phyloP scores from a whole-genome alignment of 2,329 filamentous ascomycete species.

The Paraphaeosphaeria sporulosa region DNA sequence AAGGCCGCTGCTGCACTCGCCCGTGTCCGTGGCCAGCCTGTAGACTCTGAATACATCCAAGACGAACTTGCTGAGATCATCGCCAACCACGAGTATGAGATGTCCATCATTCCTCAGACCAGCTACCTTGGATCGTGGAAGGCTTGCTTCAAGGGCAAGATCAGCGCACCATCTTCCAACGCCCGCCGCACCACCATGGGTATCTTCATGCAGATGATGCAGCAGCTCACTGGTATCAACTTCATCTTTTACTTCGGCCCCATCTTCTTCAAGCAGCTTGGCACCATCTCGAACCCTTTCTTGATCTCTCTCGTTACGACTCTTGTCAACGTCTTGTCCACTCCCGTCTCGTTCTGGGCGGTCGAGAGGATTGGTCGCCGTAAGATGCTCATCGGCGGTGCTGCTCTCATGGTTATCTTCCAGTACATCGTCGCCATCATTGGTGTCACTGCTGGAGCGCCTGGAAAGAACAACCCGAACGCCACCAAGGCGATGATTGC shows the following conservation, averaged over 20 bases:
- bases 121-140: constrained; percentile 65
- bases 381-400: constrained; percentile 78
- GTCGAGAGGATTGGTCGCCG: constrained; percentile 86
- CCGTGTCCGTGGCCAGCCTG: constrained; percentile 76
- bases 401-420: constrained; percentile 81
- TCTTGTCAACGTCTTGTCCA: constrained; percentile 85
- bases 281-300: constrained; percentile 76
- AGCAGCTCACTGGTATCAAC: constrained; percentile 81
- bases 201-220: constrained; percentile 60
- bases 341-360: constrained; percentile 84
- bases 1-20: constrained; percentile 70
- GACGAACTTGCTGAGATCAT: constrained; percentile 85
- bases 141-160: constrained; percentile 66
- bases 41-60: constrained; percentile 79
- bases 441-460: constrained; percentile 49
- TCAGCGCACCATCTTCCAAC: constrained; percentile 60
- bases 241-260: constrained; percentile 80
- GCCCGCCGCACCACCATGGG: constrained; percentile 57
- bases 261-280: constrained; percentile 80
- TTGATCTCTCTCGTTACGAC: constrained; percentile 86
- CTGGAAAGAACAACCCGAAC: constrained; percentile 36
- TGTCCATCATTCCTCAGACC: constrained; percentile 58
- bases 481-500: constrained; percentile 68
- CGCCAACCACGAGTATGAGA: constrained; percentile 90
- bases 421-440: constrained; percentile 85